Evolutionary conservation across 306 rosid genomes (phyloP).

Genomic region (Cucurbita argyrosperma): DNA sequence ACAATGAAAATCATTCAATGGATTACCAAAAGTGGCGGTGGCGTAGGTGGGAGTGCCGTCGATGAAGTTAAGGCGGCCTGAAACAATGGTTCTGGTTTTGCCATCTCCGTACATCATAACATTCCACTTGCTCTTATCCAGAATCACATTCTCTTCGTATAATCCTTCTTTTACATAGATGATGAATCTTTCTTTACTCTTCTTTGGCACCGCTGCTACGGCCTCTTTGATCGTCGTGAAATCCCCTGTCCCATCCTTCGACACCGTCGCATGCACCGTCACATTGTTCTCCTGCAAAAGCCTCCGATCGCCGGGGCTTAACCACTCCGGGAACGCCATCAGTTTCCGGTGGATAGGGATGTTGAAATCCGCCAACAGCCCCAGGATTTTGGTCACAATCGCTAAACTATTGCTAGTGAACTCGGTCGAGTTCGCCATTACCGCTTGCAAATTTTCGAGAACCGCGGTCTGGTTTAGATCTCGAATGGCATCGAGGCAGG

Average conservation of each 20-base stretch:
- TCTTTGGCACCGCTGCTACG: constrained; percentile 38
- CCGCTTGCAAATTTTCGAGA: constrained; percentile 3
- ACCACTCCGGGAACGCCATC: constrained; percentile 61
- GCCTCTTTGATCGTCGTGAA: constrained; percentile 37
- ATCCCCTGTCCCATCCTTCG: constrained; percentile 54
- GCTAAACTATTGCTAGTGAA: constrained; percentile 74
- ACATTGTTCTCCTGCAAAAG: constrained; percentile 19
- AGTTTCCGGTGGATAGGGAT: constrained; percentile 47
- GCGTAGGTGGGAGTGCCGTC: constrained; percentile 69
- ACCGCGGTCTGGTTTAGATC: constrained; percentile 27
- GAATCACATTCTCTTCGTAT: constrained; percentile 51
- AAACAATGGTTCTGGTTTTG: constrained; percentile 38
- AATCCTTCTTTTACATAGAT: constrained; percentile 65
- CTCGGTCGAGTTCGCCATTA: constrained; percentile 55
- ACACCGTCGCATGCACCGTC: constrained; percentile 36
- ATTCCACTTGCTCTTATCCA: constrained; percentile 77
- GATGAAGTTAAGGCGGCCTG: constrained; percentile 37
- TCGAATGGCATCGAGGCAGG: constrained; percentile 55
- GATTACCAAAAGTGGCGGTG: constrained; percentile 78
- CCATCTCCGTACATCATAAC: constrained; percentile 87
- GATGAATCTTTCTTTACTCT: constrained; percentile 34
- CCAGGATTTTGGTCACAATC: constrained; percentile 40
- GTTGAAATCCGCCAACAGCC: constrained; percentile 22
- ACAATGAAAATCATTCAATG: not conserved
- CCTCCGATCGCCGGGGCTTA: constrained; percentile 51